phyloP scores from a whole-genome alignment of 2,329 filamentous ascomycete species.

The Ophiostoma piceae region DNA sequence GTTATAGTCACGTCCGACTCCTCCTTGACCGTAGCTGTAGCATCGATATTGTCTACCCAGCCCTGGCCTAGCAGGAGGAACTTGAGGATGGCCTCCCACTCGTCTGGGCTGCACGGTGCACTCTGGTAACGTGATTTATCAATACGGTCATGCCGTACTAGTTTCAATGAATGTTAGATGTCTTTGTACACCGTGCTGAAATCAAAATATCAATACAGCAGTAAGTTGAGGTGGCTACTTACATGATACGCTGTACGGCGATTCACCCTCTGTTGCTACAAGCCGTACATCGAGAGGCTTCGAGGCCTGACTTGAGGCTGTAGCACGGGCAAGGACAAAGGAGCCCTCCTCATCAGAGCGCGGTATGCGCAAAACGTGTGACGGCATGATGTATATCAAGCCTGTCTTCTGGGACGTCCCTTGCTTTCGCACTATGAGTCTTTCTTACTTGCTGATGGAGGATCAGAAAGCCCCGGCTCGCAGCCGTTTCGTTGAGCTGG shows the following conservation, averaged over 20 bases:
- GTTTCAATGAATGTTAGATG: neutral
- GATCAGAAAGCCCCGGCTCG: neutral
- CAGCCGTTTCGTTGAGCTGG: neutral
- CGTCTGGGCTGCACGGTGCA: constrained; percentile 51
- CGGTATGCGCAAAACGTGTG: constrained; percentile 52
- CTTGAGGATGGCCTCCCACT: constrained; percentile 61
- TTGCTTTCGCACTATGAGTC: neutral
- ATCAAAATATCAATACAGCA: neutral
- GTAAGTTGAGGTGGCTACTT: constrained; percentile 34
- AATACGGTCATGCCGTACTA: constrained; percentile 54
- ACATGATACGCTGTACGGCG: constrained; percentile 55
- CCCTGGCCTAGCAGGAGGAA: constrained; percentile 50
- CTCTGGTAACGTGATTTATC: constrained; percentile 49
- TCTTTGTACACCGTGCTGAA: neutral
- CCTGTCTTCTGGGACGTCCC: constrained; percentile 16
- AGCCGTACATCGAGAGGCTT: constrained; percentile 60
- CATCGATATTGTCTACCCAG: constrained; percentile 51
- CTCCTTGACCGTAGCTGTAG: constrained; percentile 53
- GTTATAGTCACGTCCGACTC: constrained; percentile 54
- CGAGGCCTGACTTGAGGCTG: constrained; percentile 39
- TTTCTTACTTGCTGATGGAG: neutral
- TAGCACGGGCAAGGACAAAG: constrained; percentile 58
- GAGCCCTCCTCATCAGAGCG: constrained; percentile 48
- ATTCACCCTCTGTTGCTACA: constrained; percentile 61
- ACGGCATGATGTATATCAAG: neutral